Base-by-base conservation (phyloP, 306 rosid genomes). In the Pterocarpus macrocarpus region DNA sequence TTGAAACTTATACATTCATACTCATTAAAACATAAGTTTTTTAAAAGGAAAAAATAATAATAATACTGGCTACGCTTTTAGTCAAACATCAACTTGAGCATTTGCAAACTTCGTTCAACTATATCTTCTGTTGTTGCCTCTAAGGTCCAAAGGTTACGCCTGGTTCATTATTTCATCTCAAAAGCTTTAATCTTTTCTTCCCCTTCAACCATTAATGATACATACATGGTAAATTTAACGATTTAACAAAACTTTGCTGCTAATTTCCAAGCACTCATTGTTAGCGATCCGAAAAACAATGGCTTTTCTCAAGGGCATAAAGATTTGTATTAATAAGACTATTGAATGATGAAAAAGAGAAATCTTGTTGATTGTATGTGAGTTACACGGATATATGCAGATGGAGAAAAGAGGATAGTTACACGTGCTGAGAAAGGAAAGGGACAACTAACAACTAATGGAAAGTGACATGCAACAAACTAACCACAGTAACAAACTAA, bases 171-270 rank as follows among this genome's bases (percentile, higher is more conserved):
- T 71, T 64, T 34, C 34, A 71, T 34, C 3, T 34, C 63, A 33
- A 71, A 45, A 47, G 30, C 44, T 47, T 13, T 71, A n/a, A 5
- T 8, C 5, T 71, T 71, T 34, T 71, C 45, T 52, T 33, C 75
- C 36, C 14, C 76, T 71, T 50, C 9, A 15, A 52, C 76, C 3
- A 49, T 30, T 30, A 50, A 71, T 5, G 44, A 50, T 52, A 5
- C 45, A 5, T 15, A 1, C 13, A 0, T 2, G 9, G 5, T 8
- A 33, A 71, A n/a, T 17, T 17, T 16, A 17, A 17, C 5, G 35
- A 55, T 72, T 38, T 11, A 55, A 10, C 35, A 8, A 52, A 56
- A 69, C 3, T 52, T 16, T 14, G 59, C 0, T 50, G 43, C n/a
- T 69, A 8, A 14, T 50, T 50, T 50, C 8, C 44, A 49, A 53